Percentiles rank a stretch among this genome's conserved stretches.
Evolutionary conservation across 345 rosid species (phyloP).

Genomic region (Gossypium anomalum): DNA sequence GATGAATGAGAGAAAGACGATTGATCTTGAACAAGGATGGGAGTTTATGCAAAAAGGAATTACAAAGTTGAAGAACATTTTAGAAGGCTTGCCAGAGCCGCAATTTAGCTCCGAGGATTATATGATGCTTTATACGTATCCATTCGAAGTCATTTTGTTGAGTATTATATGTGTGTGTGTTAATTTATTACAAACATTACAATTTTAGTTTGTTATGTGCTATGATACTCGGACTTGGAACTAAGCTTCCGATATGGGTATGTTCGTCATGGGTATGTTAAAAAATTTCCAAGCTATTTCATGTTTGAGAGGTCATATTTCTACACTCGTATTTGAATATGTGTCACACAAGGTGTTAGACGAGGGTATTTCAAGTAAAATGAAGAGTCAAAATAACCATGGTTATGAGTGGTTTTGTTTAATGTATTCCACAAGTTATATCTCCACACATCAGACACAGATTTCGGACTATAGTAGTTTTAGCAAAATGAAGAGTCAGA

Average conservation of each 20-base stretch:
- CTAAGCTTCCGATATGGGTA: background rate
- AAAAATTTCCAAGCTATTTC: too few species aligned
- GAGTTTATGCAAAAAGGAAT: constrained; percentile 56
- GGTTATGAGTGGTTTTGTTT: too few species aligned
- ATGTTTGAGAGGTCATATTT: too few species aligned
- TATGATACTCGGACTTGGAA: background rate
- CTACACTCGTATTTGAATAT: too few species aligned
- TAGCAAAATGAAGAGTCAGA: too few species aligned
- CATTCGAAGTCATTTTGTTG: constrained; percentile 4
- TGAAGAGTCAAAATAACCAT: too few species aligned
- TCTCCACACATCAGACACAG: too few species aligned
- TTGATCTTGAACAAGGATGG: constrained; percentile 59
- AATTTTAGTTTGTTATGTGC: background rate
- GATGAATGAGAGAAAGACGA: constrained; percentile 38
- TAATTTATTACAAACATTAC: background rate
- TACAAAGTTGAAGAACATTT: constrained; percentile 47
- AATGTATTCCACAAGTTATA: too few species aligned
- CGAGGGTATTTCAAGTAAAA: too few species aligned
- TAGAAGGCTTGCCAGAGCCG: constrained; percentile 45
- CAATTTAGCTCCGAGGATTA: constrained; percentile 53
- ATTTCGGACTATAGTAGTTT: too few species aligned
- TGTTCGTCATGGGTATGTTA: too few species aligned
- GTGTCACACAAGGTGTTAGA: too few species aligned
- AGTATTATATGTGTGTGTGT: background rate
- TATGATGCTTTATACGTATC: constrained; percentile 66